These are phyloP conservation scores for Geotrichum restrictum DNA, from an alignment of 1,139 yeast species.

Conservation along the genomic window DNA sequence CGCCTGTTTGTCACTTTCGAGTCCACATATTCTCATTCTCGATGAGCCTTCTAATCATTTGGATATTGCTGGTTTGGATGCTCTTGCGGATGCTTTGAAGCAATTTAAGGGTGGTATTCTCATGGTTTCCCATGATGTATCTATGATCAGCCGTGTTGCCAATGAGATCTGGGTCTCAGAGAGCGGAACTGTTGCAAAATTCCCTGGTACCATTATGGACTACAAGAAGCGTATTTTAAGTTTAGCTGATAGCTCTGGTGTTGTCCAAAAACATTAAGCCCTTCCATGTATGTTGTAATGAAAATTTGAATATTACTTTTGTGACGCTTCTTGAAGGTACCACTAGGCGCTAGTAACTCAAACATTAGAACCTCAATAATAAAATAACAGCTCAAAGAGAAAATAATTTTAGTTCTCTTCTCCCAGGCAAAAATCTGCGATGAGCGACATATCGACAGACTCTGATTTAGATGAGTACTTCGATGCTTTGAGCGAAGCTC, in stretches of 20 bases:
- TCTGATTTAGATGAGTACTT: not conserved
- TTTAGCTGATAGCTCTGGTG: slow-evolving; percentile 79
- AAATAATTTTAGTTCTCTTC: no score
- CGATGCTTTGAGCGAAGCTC: not conserved
- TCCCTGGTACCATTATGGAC: slow-evolving; percentile 79
- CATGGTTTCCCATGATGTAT: slow-evolving; percentile 97
- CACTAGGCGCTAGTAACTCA: no score
- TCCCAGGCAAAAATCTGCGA: no score
- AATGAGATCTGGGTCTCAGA: slow-evolving; percentile 95
- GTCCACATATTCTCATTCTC: slow-evolving; percentile 87
- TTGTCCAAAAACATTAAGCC: slow-evolving; percentile 68
- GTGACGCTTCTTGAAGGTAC: not conserved
- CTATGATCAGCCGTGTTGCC: slow-evolving; percentile 82
- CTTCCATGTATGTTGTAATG: not conserved
- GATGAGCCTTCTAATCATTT: slow-evolving; percentile 99
- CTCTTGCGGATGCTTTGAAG: slow-evolving; percentile 80
- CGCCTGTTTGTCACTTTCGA: slow-evolving; percentile 84
- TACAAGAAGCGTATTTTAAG: slow-evolving; percentile 84
- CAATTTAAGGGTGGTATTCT: slow-evolving; percentile 91
- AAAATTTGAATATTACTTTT: not conserved
- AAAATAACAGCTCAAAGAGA: no score
- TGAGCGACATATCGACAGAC: not conserved
- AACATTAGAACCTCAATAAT: no score
- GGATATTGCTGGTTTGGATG: slow-evolving; percentile 97
- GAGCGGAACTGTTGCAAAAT: slow-evolving; percentile 69